Evolutionary conservation across 1,284 basidiomycete genomes (phyloP).

Genomic region (Ustilago vetiveriae): DNA sequence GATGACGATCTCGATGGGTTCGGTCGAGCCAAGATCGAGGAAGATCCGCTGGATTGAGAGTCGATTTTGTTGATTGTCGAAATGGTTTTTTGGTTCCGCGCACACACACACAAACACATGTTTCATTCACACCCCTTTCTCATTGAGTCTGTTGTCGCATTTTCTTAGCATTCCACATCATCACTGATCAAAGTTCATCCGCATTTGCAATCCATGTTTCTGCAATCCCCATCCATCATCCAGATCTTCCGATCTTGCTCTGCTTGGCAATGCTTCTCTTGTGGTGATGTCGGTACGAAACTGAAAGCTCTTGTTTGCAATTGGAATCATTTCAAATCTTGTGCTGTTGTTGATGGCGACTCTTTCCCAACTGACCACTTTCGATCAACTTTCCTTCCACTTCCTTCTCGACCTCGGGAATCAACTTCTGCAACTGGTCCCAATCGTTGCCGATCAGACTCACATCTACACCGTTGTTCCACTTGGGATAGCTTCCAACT

Average conservation of each 20-base stretch:
- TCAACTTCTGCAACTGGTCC: constrained; percentile 27
- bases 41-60: constrained; percentile 53
- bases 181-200: no score
- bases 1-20: constrained; percentile 58
- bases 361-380: constrained; percentile 67
- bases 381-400: constrained; percentile 70
- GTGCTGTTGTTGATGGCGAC: constrained; percentile 7
- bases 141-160: no score
- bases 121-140: no score
- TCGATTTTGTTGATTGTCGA: no score
- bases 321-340: constrained; percentile 25
- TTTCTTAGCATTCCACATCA: no score
- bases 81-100: no score
- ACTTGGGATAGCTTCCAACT: constrained; percentile 76
- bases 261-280: background rate
- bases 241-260: no score
- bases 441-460: constrained; percentile 78
- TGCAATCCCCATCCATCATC: background rate
- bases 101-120: no score
- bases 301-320: no score
- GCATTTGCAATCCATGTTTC: background rate
- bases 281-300: no score
- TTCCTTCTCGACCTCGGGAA: constrained; percentile 68
- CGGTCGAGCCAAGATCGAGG: constrained; percentile 39
- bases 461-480: constrained; percentile 75